Conservation (phyloP, 768 basidiomycete genomes). For the Artomyces pyxidatus region DNA sequence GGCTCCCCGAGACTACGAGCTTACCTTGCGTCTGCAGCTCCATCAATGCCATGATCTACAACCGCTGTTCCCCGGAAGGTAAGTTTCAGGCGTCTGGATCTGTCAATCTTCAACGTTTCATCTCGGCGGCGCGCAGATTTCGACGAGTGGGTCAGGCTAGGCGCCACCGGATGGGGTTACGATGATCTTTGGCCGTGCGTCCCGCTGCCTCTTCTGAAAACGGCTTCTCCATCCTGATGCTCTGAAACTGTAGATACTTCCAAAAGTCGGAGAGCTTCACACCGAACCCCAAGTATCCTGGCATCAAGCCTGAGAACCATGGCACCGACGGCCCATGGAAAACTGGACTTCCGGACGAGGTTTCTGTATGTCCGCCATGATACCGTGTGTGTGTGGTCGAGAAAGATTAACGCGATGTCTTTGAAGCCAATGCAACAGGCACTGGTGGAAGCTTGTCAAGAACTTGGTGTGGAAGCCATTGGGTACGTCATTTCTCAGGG, state of each 20-base stretch:
- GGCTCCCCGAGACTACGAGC: background rate
- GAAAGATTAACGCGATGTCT: too few species aligned
- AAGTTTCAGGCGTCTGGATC: background rate
- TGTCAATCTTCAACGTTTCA: background rate
- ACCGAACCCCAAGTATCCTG: slow-evolving; percentile 3
- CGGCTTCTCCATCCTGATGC: background rate
- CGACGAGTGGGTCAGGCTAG: slow-evolving; percentile 17
- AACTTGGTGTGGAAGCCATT: slow-evolving; percentile 9
- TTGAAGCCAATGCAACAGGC: background rate
- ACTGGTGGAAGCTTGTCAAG: background rate
- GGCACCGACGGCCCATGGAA: slow-evolving; percentile 5
- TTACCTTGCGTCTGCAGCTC: slow-evolving; percentile 1
- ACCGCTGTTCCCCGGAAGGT: slow-evolving; percentile 13
- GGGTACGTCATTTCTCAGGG: slow-evolving; percentile 5
- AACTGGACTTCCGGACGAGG: background rate
- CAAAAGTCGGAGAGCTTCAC: slow-evolving; percentile 12
- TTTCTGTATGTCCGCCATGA: background rate
- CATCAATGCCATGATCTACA: slow-evolving; percentile 11
- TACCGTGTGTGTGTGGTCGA: too few species aligned
- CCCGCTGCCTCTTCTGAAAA: background rate
- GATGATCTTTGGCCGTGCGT: slow-evolving; percentile 15
- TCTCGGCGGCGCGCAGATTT: slow-evolving; percentile 8
- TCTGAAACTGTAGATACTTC: slow-evolving; percentile 7
- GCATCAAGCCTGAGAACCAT: slow-evolving; percentile 6
- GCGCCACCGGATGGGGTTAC: slow-evolving; percentile 18